Evolutionary conservation across 2,329 filamentous ascomycete genomes (phyloP), one percentile per base, ranked within the genome.

Genomic region (Diplocarpon rosae): DNA sequence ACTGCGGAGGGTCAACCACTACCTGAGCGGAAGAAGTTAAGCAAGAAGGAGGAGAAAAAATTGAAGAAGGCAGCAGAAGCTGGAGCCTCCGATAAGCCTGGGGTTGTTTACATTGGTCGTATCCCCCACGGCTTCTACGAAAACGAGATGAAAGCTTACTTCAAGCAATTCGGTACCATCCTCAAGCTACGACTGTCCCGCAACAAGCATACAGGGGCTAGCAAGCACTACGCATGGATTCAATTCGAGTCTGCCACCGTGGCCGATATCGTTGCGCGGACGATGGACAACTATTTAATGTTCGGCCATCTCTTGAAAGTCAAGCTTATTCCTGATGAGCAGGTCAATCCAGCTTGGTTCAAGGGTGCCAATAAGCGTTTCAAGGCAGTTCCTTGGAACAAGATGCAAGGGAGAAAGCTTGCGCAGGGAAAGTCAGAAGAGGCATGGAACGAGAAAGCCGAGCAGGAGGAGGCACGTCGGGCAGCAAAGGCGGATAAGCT

Each of bases 51-150:
- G 39, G 64, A 67, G 51, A 70, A 72, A 55, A 66, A 69, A 48
- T 62, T 67, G 42, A 69, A 71, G 56, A 67, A 69, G 50, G 66
- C 39, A 43, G 57, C 54, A 43, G 64, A 64, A 50, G 55, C 56
- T 5, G 66, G 69, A 27, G 59, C 59, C 15, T 68, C 69, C 45
- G 70, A 73, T 37, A 73, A 75, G 41, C 77, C 85, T 1, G 90
- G 89, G 37, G 81, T 92, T 33, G 73, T 96, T 59, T 96, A 95
- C 67, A 73, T 98, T 58, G 88, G 86, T 62, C 86, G 88, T 53
- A 82, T 95, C 48, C 89, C 89, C 32, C 86, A 92, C 67, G 85
- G 92, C 67, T 98, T 98, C 77, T 96, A 90, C 72, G 92, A 98
- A 69, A 78, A 88, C 59, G 84, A 96, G 68, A 93, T 98, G 83